Base-by-base conservation (phyloP, 257 asterid species). In the Striga asiatica region DNA sequence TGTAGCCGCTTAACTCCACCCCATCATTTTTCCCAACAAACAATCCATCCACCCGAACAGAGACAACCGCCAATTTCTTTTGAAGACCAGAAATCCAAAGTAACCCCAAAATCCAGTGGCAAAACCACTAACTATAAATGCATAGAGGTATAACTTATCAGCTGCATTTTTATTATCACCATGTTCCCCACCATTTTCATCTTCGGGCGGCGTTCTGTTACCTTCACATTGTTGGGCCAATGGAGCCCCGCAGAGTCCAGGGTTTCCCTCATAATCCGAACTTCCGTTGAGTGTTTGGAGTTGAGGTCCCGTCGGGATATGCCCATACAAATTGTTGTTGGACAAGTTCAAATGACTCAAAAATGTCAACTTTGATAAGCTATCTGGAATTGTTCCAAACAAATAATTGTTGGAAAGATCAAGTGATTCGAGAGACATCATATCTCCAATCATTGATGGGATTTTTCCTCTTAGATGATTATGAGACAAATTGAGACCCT, bases 61-160 rank as follows among this genome's bases (percentile, higher is more conserved):
- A 46, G 20, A 28, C 0, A 10, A 13, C 12, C 64, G 43, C 55
- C 64, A 58, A 1, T 21, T 28, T 2, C 1, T 28, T 16, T 43
- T 27, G 28, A 45, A 27, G 17, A 58, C 31, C 0, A 58, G 46
- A 43, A 43, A 18, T 27, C 54, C 55, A 28, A 45, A 27, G 11
- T 21, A 0, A 10, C 64, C 55, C 55, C 41, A 57, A 42, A 57
- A 57, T 25, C 54, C 63, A 3, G 63, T 27, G 20, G 27, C 63
- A 9, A 41, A 13, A 16, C 63, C 63, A 57, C 19, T 8, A 5
- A 43, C 43, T 4, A 57, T 10, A 39, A 42, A 5, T 23, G 42
- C 63, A 25, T 41, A 42, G 10, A 57, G 7, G 17, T 0, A 13
- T 10, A 25, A 12, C 42, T 25, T 35, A 2, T 35, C 42, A 35